Conservation (phyloP, 768 basidiomycete genomes). For the Boletus huronensis region DNA sequence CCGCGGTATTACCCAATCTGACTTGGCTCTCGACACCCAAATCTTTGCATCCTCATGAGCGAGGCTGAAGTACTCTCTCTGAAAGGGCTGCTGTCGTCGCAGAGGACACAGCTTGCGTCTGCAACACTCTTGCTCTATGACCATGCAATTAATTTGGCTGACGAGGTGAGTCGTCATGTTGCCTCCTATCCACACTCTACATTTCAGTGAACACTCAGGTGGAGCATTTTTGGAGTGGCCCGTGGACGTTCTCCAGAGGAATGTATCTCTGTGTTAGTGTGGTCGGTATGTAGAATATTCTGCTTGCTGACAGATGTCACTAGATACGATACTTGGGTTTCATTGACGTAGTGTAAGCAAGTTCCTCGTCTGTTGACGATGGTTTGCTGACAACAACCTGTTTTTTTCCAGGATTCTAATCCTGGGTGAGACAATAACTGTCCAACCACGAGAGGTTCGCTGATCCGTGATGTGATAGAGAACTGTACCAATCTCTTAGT, state of each 20-base stretch:
- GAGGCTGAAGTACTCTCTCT: neutral
- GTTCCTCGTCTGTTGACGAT: neutral
- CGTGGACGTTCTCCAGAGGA: slow-evolving; percentile 7
- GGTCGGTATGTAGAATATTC: neutral
- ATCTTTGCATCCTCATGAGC: neutral
- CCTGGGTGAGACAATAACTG: slow-evolving; percentile 1
- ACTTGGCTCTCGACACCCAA: neutral
- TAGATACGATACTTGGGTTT: slow-evolving; percentile 14
- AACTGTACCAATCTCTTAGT: neutral
- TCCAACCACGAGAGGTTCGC: neutral
- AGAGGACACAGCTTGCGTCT: neutral
- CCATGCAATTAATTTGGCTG: slow-evolving; percentile 4
- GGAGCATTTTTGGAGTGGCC: slow-evolving; percentile 12
- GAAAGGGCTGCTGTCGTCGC: neutral
- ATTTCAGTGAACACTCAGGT: neutral
- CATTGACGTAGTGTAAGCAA: slow-evolving; percentile 4
- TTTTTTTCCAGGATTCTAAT: slow-evolving; percentile 1
- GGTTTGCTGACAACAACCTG: neutral
- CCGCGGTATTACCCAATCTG: neutral
- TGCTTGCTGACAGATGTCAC: neutral
- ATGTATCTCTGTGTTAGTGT: slow-evolving; percentile 12
- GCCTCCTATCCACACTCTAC: neutral
- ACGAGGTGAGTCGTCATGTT: slow-evolving; percentile 1
- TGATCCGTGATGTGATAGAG: neutral
- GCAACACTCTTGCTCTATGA: slow-evolving; percentile 13